phyloP scores from a whole-genome alignment of 805 yeast species.

The Ogataea trehalophila region DNA sequence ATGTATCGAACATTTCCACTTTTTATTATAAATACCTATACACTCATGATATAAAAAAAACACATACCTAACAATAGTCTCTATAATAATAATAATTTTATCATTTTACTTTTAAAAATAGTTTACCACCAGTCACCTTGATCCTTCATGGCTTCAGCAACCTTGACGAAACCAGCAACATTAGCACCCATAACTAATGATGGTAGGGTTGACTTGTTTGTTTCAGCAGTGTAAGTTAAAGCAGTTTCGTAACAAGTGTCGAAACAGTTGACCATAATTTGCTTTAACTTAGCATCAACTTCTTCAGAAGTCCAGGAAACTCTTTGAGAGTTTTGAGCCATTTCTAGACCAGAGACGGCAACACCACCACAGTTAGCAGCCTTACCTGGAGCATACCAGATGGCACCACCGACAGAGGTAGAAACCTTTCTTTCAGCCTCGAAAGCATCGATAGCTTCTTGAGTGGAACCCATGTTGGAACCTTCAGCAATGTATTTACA shows the following conservation, averaged over 20 bases:
- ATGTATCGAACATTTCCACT: too few species aligned
- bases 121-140: slow-evolving; percentile 71
- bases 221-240: slow-evolving; percentile 66
- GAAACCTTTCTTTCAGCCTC: slow-evolving; percentile 70
- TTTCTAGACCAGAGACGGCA: slow-evolving; percentile 96
- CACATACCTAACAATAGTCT: background rate
- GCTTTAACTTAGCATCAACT: slow-evolving; percentile 87
- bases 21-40: too few species aligned
- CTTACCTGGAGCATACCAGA: slow-evolving; percentile 99
- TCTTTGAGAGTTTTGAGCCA: slow-evolving; percentile 99
- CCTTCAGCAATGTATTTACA: slow-evolving; percentile 96
- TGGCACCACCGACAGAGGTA: slow-evolving; percentile 39
- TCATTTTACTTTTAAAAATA: background rate
- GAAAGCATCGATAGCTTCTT: slow-evolving; percentile 92
- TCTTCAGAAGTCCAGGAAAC: slow-evolving; percentile 85
- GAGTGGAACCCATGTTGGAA: slow-evolving; percentile 98
- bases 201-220: slow-evolving; percentile 66
- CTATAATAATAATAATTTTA: background rate
- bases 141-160: slow-evolving; percentile 96
- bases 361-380: slow-evolving; percentile 99
- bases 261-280: slow-evolving; percentile 91
- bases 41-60: background rate
- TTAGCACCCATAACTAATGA: slow-evolving; percentile 98
- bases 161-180: slow-evolving; percentile 98
- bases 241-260: slow-evolving; percentile 90